Percentiles rank a stretch among this genome's conserved stretches.
Conservation (phyloP, 2,329 filamentous ascomycete species). For the Aureobasidium subglaciale region DNA sequence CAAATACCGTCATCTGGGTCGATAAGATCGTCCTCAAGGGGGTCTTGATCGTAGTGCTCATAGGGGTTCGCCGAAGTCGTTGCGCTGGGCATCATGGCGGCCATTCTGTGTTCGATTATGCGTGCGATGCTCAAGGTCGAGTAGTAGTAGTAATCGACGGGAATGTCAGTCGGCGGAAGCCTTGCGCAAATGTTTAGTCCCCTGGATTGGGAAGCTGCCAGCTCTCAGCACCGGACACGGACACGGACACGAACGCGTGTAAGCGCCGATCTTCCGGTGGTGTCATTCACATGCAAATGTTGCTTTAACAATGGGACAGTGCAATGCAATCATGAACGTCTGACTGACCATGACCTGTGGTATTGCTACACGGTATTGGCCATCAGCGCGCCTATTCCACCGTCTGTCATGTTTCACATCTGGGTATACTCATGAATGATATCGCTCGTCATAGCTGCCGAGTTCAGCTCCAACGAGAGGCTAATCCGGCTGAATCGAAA, state of each 20-base stretch:
- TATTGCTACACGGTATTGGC: no score
- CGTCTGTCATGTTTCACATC: no score
- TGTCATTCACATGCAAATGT: not conserved
- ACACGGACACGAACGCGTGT: not conserved
- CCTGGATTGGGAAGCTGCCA: conserved; percentile 7
- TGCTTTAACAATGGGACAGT: no score
- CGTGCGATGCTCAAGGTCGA: not conserved
- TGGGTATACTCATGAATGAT: no score
- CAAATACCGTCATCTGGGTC: conserved; percentile 45
- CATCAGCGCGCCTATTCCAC: no score
- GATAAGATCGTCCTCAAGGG: conserved; percentile 44
- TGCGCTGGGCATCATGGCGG: conserved; percentile 40
- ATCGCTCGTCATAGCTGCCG: not conserved
- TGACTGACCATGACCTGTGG: no score
- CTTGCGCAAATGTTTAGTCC: not conserved
- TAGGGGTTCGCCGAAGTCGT: conserved; percentile 29
- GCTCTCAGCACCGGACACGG: not conserved
- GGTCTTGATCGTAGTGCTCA: conserved; percentile 39
- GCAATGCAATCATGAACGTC: no score
- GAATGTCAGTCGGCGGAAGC: not conserved
- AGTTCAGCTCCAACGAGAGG: not conserved
- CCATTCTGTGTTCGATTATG: conserved; percentile 26
- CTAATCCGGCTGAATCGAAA: not conserved
- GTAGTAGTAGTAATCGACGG: no score
- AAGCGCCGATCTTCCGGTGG: not conserved